These are phyloP conservation scores for Quercus wislizeni DNA, from an alignment of 306 rosid species.

Conservation along the genomic window DNA sequence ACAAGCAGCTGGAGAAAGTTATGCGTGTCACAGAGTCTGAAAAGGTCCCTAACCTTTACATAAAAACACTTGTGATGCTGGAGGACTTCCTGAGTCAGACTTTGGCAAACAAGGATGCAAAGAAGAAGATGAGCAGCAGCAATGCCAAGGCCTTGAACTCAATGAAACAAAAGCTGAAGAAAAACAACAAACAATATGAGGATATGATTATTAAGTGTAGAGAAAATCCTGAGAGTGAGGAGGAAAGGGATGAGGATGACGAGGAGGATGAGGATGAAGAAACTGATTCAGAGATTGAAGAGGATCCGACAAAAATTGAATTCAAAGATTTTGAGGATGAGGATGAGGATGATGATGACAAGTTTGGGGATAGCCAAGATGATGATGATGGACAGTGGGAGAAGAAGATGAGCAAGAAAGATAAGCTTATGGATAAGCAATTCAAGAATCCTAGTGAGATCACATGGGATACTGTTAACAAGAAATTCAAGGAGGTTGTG, in stretches of 20 bases:
- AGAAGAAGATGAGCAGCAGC: constrained; percentile 97
- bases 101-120: constrained; percentile 89
- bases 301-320: constrained; percentile 45
- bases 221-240: constrained; percentile 87
- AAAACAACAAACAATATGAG: constrained; percentile 90
- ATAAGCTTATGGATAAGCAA: constrained; percentile 74
- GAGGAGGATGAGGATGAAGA: constrained; percentile 56
- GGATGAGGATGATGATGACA: constrained; percentile 36
- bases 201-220: constrained; percentile 63
- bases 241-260: constrained; percentile 58
- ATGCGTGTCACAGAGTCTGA: constrained; percentile 85
- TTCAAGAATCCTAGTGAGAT: constrained; percentile 94
- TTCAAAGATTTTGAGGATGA: constrained; percentile 42
- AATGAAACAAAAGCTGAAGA: constrained; percentile 96
- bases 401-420: constrained; percentile 66
- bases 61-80: constrained; percentile 84
- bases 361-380: constrained; percentile 22
- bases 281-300: constrained; percentile 54
- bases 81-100: constrained; percentile 85
- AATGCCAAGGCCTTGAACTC: constrained; percentile 96
- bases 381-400: constrained; percentile 59
- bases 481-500: constrained; percentile 91
- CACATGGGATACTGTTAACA: constrained; percentile 89
- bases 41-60: constrained; percentile 70
- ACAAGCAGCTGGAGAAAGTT: constrained; percentile 93